Evolutionary conservation across 1,139 yeast species (phyloP).

Genomic region (Blastobotrys illinoisensis): DNA sequence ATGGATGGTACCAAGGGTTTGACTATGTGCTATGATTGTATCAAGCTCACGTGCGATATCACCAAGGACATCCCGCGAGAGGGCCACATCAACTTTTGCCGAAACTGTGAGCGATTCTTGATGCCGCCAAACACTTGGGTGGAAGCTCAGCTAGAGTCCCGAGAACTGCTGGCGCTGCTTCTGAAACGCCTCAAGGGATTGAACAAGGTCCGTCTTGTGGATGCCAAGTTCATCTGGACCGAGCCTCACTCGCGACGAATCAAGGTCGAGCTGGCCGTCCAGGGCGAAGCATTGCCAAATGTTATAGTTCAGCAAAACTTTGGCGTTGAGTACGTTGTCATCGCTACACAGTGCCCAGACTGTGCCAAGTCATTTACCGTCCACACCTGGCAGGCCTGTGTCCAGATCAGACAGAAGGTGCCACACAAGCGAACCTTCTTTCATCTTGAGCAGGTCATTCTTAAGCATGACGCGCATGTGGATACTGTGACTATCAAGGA

Average conservation of each 20-base stretch:
- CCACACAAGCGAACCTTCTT: slow-evolving; percentile 94
- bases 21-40: slow-evolving; percentile 97
- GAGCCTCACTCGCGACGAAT: slow-evolving; percentile 98
- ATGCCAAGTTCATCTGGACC: slow-evolving; percentile 96
- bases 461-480: slow-evolving; percentile 89
- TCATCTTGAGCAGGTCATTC: slow-evolving; percentile 88
- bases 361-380: slow-evolving; percentile 96
- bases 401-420: slow-evolving; percentile 96
- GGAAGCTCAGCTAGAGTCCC: slow-evolving; percentile 80
- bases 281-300: slow-evolving; percentile 80
- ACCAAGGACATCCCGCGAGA: slow-evolving; percentile 96
- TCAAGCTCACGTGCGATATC: slow-evolving; percentile 86
- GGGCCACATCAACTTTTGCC: slow-evolving; percentile 84
- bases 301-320: slow-evolving; percentile 92
- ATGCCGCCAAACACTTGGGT: slow-evolving; percentile 97
- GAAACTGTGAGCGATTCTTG: slow-evolving; percentile 93
- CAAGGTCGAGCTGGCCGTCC: slow-evolving; percentile 84
- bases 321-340: slow-evolving; percentile 89
- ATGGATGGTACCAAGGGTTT: slow-evolving; percentile 91
- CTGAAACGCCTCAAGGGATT: slow-evolving; percentile 83
- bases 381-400: slow-evolving; percentile 96
- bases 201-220: slow-evolving; percentile 80
- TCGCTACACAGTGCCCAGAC: slow-evolving; percentile 97
- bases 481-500: slow-evolving; percentile 94
- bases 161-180: slow-evolving; percentile 89